phyloP scores from a whole-genome alignment of 352 stramenopile genomes.

The Globisporangium camurandrum region DNA sequence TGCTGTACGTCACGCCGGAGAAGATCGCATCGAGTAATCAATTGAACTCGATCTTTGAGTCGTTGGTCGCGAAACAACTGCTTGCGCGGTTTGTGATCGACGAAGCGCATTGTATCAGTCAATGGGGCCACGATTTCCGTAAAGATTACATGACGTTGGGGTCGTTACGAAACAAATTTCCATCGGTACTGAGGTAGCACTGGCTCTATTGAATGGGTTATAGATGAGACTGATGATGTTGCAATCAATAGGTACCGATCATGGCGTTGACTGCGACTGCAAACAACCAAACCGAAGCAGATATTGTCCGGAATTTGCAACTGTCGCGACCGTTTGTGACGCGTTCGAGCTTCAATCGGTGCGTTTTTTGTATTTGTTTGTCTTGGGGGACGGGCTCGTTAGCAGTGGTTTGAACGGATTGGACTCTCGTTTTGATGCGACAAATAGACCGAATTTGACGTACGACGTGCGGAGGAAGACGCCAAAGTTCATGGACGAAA shows the following conservation, averaged over 20 bases:
- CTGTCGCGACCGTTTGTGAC: conserved; percentile 71
- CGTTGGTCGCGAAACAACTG: conserved; percentile 59
- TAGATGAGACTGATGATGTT: background rate
- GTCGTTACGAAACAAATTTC: conserved; percentile 89
- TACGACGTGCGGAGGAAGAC: conserved; percentile 81
- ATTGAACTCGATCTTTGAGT: conserved; percentile 82
- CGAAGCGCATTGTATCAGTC: conserved; percentile 94
- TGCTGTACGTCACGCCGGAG: conserved; percentile 98
- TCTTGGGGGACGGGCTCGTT: too few species aligned
- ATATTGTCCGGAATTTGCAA: conserved; percentile 78
- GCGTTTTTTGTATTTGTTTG: background rate
- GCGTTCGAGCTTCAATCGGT: conserved; percentile 83
- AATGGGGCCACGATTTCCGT: conserved; percentile 99
- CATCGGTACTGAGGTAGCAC: conserved; percentile 47
- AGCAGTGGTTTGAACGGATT: background rate
- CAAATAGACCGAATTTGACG: conserved; percentile 71
- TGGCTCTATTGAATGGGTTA: background rate
- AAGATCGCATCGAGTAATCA: conserved; percentile 91
- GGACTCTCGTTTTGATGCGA: background rate
- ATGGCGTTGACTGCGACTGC: conserved; percentile 86
- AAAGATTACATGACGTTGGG: conserved; percentile 97
- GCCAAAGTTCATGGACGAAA: conserved; percentile 74
- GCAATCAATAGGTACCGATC: conserved; percentile 54
- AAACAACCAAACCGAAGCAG: conserved; percentile 73
- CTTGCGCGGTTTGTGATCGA: conserved; percentile 98